Conservation (phyloP, 2,329 filamentous ascomycete genomes). For the Pleoardoris graminearum region DNA sequence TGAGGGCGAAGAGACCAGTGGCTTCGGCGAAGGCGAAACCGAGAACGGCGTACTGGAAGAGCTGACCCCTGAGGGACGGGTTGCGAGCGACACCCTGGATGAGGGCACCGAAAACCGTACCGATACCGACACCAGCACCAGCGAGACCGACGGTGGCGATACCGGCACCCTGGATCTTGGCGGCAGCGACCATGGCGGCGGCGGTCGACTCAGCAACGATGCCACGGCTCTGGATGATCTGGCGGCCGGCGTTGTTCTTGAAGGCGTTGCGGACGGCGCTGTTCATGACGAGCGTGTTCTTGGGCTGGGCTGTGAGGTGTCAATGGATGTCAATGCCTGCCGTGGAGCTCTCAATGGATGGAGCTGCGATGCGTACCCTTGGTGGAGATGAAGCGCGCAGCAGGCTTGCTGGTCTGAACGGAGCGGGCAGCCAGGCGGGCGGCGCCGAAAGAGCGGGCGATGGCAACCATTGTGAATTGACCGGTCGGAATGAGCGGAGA, state of each 20-base stretch:
- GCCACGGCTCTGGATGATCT: constrained; percentile 47
- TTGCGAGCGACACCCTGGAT: constrained; percentile 90
- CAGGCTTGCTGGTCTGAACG: constrained; percentile 43
- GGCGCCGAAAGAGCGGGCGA: constrained; percentile 46
- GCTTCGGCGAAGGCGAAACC: constrained; percentile 95
- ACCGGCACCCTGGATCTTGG: constrained; percentile 50
- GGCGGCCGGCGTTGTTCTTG: constrained; percentile 47
- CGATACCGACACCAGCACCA: constrained; percentile 93
- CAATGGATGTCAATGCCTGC: constrained; percentile 45
- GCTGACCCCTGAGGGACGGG: constrained; percentile 90
- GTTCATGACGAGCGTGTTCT: constrained; percentile 44
- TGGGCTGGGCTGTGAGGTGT: constrained; percentile 40
- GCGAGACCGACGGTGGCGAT: constrained; percentile 86
- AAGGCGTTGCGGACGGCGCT: constrained; percentile 45
- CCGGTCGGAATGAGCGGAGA: constrained; percentile 43
- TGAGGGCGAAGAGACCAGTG: constrained; percentile 67
- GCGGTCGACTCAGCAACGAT: constrained; percentile 49
- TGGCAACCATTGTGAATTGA: constrained; percentile 46
- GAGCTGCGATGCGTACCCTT: constrained; percentile 26
- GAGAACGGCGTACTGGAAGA: constrained; percentile 95
- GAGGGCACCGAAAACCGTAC: constrained; percentile 89
- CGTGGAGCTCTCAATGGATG: constrained; percentile 34
- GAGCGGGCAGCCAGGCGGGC: constrained; percentile 47
- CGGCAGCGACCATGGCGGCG: constrained; percentile 49
- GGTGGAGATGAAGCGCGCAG: constrained; percentile 39